Conservation (phyloP, 2,329 filamentous ascomycete species). For the Cyphellophora europaea region DNA sequence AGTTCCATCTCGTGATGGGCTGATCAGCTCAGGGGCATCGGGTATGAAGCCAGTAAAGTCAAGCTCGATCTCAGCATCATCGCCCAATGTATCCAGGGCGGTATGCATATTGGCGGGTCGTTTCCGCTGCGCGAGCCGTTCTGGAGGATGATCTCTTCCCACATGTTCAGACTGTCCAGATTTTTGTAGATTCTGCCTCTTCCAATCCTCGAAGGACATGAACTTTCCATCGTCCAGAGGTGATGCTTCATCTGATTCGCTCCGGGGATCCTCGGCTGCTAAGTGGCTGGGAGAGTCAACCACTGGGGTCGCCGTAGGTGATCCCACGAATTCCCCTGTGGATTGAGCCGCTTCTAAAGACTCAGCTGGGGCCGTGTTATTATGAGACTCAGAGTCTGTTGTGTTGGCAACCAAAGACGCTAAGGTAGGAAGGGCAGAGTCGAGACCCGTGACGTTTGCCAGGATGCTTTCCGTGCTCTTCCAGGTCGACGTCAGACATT, state of each 20-base stretch:
- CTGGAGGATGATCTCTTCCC: conserved; percentile 30
- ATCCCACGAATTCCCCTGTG: too few species aligned
- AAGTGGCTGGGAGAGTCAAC: conserved; percentile 1
- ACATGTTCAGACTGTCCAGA: conserved; percentile 68
- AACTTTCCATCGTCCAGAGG: conserved; percentile 70
- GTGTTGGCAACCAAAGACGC: neutral
- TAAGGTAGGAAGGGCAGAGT: too few species aligned
- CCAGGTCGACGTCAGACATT: conserved; percentile 54
- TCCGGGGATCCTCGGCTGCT: too few species aligned
- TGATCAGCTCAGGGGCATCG: conserved; percentile 26
- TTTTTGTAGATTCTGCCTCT: conserved; percentile 80
- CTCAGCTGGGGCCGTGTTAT: too few species aligned
- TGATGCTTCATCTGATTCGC: conserved; percentile 53
- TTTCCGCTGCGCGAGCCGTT: conserved; percentile 22
- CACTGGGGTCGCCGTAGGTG: conserved; percentile 1
- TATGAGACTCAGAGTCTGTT: too few species aligned
- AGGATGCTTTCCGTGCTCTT: conserved; percentile 11
- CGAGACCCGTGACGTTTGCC: too few species aligned
- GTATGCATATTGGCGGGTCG: conserved; percentile 51
- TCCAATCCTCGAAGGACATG: conserved; percentile 98
- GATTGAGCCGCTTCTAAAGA: too few species aligned
- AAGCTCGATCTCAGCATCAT: conserved; percentile 77
- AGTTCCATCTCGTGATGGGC: conserved; percentile 4
- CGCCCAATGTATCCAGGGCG: conserved; percentile 69
- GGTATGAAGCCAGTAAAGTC: conserved; percentile 56